Evolutionary conservation across 495 filamentous ascomycete genomes (phyloP).

Genomic region (Aspergillus sparsus): DNA sequence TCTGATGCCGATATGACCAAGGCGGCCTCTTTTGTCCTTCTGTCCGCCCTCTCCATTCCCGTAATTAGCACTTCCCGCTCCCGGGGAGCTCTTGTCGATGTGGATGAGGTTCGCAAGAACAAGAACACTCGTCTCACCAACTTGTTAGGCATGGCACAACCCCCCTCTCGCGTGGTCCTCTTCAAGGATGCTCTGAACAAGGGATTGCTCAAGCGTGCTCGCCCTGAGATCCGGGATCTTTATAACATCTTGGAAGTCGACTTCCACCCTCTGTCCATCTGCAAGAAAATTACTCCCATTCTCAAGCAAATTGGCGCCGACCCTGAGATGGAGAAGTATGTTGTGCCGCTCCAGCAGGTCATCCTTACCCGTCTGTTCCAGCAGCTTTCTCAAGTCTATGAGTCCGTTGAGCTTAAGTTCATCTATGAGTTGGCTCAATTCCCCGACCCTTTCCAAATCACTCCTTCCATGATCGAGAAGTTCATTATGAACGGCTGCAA

Average conservation of each 20-base stretch:
- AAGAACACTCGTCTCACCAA: slow-evolving; percentile 98
- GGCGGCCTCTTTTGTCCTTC: slow-evolving; percentile 92
- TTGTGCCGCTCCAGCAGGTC: slow-evolving; percentile 92
- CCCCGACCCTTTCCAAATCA: slow-evolving; percentile 95
- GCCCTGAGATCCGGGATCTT: slow-evolving; percentile 90
- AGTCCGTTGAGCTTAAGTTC: slow-evolving; percentile 92
- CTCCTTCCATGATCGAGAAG: slow-evolving; percentile 90
- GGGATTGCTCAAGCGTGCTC: slow-evolving; percentile 84
- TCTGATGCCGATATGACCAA: slow-evolving; percentile 83
- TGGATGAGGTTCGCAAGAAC: slow-evolving; percentile 96
- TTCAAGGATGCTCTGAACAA: slow-evolving; percentile 97
- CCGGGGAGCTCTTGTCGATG: slow-evolving; percentile 90
- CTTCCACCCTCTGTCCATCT: slow-evolving; percentile 98
- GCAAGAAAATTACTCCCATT: slow-evolving; percentile 98
- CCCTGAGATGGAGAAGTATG: slow-evolving; percentile 95
- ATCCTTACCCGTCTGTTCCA: slow-evolving; percentile 98
- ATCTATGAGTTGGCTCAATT: slow-evolving; percentile 94
- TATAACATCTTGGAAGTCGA: slow-evolving; percentile 99
- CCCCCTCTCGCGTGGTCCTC: slow-evolving; percentile 84
- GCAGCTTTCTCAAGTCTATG: slow-evolving; percentile 98
- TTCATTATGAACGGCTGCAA: slow-evolving; percentile 99
- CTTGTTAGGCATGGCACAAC: slow-evolving; percentile 85
- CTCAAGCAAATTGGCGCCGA: slow-evolving; percentile 91
- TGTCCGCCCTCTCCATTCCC: slow-evolving; percentile 92
- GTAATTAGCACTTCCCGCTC: slow-evolving; percentile 98